Base-by-base conservation (phyloP, 2,329 filamentous ascomycete species). In the Neurospora sp. region DNA sequence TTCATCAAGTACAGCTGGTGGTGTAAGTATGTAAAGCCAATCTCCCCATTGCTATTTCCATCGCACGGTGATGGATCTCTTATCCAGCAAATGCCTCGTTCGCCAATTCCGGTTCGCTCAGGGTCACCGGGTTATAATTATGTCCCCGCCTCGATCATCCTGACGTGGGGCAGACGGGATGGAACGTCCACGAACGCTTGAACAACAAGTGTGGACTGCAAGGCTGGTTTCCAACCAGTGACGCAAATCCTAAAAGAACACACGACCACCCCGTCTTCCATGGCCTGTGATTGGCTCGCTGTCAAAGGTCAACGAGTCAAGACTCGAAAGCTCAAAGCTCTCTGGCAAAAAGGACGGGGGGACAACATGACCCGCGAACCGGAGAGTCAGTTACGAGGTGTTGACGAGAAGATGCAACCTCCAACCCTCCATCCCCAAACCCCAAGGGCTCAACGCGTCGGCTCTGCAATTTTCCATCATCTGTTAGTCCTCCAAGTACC, bases 61-160 rank as follows among this genome's bases (percentile, higher is more conserved):
- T 62, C 52, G 52, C 52, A 62, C 28, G 52, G 23, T 62, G 52
- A 62, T 62, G 52, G 52, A 17, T 62, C 52, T 62, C 23, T 62
- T 36, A 62, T 57, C 23, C 43, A 68, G 69, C 69, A 70, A 70
- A 70, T 70, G 69, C 69, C 69, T 70, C 69, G 68, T 19, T 66
- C 57, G 28, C 66, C 66, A 52, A 38, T 68, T 41, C 66, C 41
- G 69, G 8, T 12, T 15, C n/a, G 43, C 11, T 41, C 67, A 40
- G 46, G 66, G 66, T 68, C 66, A 65, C 67, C 40, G 67, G 43
- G 43, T 46, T 36, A 57, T 62, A 62, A 62, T 62, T 62, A 17
- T 33, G 52, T 62, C 52, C 52, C 52, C 52, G 52, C 52, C 52
- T 62, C 52, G 52, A 62, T 62, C 46, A 37, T 69, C 38, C 68